Evolutionary conservation across 768 basidiomycete species (phyloP).

Genomic region (Pisolithus marmoratus): DNA sequence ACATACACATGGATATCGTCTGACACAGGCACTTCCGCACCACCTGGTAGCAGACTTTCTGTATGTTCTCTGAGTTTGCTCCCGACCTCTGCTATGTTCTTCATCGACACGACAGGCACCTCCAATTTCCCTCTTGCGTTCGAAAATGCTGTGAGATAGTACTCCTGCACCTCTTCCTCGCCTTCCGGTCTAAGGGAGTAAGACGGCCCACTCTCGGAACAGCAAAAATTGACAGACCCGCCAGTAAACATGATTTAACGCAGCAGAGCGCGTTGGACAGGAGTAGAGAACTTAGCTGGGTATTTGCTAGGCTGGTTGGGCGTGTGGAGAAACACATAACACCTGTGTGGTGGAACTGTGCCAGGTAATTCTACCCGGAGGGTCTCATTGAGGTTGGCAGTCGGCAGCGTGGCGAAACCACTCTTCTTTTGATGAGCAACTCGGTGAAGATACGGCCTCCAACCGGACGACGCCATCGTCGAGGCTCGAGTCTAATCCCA

Average conservation of each 20-base stretch:
- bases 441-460: too few relatives aligned
- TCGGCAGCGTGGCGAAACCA: neutral
- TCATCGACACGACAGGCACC: constrained; percentile 41
- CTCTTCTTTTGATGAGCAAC: too few relatives aligned
- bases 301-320: constrained; percentile 42
- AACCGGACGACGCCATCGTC: neutral
- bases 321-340: constrained; percentile 54
- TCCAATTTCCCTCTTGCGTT: constrained; percentile 40
- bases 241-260: constrained; percentile 41
- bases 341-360: constrained; percentile 46
- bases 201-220: constrained; percentile 31
- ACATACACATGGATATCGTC: constrained; percentile 49
- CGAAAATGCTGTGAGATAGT: constrained; percentile 51
- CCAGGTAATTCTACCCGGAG: constrained; percentile 33
- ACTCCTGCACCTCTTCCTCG: constrained; percentile 15
- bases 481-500: too few relatives aligned
- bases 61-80: constrained; percentile 27
- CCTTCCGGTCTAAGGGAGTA: constrained; percentile 6
- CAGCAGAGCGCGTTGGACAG: constrained; percentile 47
- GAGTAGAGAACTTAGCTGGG: constrained; percentile 41
- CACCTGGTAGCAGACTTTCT: constrained; percentile 16
- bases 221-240: constrained; percentile 58
- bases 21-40: neutral
- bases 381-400: neutral
- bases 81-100: constrained; percentile 47